Base-by-base conservation (phyloP, 2,329 filamentous ascomycete genomes). In the Alternaria sp. region DNA sequence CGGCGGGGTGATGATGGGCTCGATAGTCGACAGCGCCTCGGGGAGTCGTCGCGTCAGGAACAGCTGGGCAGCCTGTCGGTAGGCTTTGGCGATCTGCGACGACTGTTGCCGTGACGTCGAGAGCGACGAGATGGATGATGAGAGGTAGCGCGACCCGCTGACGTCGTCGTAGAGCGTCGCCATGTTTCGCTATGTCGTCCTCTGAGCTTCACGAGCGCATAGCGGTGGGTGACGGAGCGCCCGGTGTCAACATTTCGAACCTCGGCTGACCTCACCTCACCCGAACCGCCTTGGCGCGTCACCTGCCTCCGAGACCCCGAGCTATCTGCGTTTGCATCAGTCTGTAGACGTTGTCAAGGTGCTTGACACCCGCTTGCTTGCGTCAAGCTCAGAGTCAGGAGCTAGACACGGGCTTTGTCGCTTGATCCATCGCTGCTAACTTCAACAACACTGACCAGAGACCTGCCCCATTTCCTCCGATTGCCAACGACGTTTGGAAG, bases 1-100 rank as follows among this genome's bases (percentile, higher is more conserved):
- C 59, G 82, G 83, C 8, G 89, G 86, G 2, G 87, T 90, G 75
- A 99, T 91, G 65, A 97, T 87, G 9, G 95, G 93, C 51, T 94
- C 86, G 56, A 99, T 87, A 5, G 92, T 94, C 21, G 93, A 92
- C 28, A 97, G 86, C 0, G 95, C 92, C 82, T 99, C 96, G 71
- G 93, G 92, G 58, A 98, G 85, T 51, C 95, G 92, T 80, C 96
- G 94, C 80, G 96, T 99, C 64, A 99, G 87, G 82, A 97, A 99
- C 23, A 98, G 87, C 68, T 96, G 94, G 7, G 94, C 96, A 30
- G 96, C 92, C 83, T 97, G 94, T 70, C 95, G 93, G 83, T 98
- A 98, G 28, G 92, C 92, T 81, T 96, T 96, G 71, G 95, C 96
- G 75, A 97, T 92, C 74, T 92, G 88, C 53, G 88, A 90, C 47